A percentile compares a stretch with the other conserved stretches of the same genome.
Evolutionary conservation across 257 asterid genomes (phyloP).

Genomic region (Coffea canephora): DNA sequence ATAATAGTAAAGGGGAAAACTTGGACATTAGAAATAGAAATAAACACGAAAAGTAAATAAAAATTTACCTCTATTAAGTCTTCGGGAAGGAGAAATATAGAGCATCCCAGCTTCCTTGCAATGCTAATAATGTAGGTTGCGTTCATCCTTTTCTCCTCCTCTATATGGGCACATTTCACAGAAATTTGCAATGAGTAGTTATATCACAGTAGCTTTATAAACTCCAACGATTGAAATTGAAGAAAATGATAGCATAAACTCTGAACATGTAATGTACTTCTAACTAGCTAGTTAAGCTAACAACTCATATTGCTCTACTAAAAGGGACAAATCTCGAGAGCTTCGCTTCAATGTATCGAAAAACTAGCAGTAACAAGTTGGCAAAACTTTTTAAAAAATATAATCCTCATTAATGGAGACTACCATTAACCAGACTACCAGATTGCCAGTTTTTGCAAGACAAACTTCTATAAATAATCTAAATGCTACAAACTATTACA

Average conservation of each 20-base stretch:
- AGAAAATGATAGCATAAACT: background rate
- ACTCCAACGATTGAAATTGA: background rate
- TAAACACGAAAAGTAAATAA: background rate
- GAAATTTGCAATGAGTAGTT: constrained; percentile 3
- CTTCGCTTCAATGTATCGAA: background rate
- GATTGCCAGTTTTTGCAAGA: background rate
- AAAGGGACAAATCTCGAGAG: background rate
- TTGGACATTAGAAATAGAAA: background rate
- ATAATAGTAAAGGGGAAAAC: background rate
- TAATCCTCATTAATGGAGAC: background rate
- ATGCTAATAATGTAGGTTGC: constrained; percentile 89
- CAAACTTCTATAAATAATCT: background rate
- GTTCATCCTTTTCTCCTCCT: constrained; percentile 87
- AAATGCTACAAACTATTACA: background rate
- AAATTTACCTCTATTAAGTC: constrained; percentile 80
- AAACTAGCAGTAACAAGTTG: background rate
- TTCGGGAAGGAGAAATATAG: constrained; percentile 88
- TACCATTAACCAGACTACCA: background rate
- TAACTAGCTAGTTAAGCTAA: background rate
- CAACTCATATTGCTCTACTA: background rate
- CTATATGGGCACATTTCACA: constrained; percentile 28
- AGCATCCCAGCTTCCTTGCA: constrained; percentile 98
- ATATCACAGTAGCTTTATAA: background rate
- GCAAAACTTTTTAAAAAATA: background rate
- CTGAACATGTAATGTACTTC: background rate